Conservation (phyloP, 129 eudicot species). For the Centrapalus pauciflorus region DNA sequence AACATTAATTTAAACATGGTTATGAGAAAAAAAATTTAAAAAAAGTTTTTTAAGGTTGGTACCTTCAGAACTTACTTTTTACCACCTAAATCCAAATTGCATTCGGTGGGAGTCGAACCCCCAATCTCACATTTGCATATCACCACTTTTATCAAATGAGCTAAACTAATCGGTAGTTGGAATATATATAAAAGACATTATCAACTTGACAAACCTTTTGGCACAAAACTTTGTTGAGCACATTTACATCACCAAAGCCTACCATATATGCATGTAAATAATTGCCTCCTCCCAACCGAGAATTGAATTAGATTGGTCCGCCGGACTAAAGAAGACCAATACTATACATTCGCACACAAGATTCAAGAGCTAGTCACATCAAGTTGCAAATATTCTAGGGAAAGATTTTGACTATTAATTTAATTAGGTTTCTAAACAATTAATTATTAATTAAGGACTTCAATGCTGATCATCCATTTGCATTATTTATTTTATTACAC, state of each 20-base stretch:
- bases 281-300: constrained; percentile 1
- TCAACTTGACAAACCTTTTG: not conserved
- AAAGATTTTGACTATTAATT: constrained; percentile 10
- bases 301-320: constrained; percentile 9
- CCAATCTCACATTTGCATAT: no score
- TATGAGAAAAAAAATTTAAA: no score
- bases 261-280: not conserved
- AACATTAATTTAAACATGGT: no score
- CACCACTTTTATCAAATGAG: no score
- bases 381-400: constrained; percentile 13
- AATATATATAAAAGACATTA: no score
- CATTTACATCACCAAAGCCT: not conserved
- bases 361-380: no score
- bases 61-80: no score
- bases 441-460: constrained; percentile 16
- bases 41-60: no score
- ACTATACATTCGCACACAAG: constrained; percentile 4
- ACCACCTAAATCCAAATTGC: no score
- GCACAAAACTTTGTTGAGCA: constrained; percentile 11
- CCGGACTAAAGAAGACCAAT: not conserved
- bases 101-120: no score
- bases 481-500: constrained; percentile 19
- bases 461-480: constrained; percentile 26
- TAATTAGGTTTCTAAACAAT: constrained; percentile 6
- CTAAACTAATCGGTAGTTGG: no score